Conservation (phyloP, 225 moss, liverwort and hornwort genomes). For the Bryoerythrophyllum caledonicum region DNA sequence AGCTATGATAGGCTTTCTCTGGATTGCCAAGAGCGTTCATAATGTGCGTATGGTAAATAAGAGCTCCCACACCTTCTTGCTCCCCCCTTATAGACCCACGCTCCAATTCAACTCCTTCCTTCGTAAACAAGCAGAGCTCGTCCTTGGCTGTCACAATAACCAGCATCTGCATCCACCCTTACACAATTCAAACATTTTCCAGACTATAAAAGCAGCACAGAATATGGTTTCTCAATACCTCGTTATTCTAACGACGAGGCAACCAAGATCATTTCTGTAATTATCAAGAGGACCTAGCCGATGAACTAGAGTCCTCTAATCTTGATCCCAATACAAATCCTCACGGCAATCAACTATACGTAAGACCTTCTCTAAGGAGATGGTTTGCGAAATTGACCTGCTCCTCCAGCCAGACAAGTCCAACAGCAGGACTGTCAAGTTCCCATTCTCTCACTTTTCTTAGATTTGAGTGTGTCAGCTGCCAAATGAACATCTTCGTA, state of each 20-base stretch:
- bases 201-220: conserved; percentile 17
- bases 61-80: conserved; percentile 71
- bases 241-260: conserved; percentile 11
- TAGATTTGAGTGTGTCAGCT: conserved; percentile 77
- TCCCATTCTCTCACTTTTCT: conserved; percentile 90
- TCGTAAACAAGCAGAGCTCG: conserved; percentile 87
- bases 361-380: neutral
- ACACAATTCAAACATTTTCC: conserved; percentile 25
- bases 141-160: conserved; percentile 89
- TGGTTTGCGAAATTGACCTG: conserved; percentile 52
- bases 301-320: conserved; percentile 22
- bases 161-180: conserved; percentile 73
- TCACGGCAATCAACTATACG: conserved; percentile 9
- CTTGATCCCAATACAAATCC: conserved; percentile 10
- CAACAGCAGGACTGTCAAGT: conserved; percentile 87
- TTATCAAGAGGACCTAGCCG: conserved; percentile 2
- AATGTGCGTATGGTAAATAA: conserved; percentile 89
- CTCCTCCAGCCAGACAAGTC: conserved; percentile 98
- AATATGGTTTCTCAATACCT: conserved; percentile 14
- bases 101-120: conserved; percentile 90
- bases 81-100: conserved; percentile 72
- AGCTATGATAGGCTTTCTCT: conserved; percentile 91
- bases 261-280: neutral
- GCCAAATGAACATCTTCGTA: conserved; percentile 79
- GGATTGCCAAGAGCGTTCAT: conserved; percentile 87